Evolutionary conservation across 2,329 filamentous ascomycete species (phyloP), one percentile per base, ranked within the genome.

Genomic region (Simplicillium aogashimaense): DNA sequence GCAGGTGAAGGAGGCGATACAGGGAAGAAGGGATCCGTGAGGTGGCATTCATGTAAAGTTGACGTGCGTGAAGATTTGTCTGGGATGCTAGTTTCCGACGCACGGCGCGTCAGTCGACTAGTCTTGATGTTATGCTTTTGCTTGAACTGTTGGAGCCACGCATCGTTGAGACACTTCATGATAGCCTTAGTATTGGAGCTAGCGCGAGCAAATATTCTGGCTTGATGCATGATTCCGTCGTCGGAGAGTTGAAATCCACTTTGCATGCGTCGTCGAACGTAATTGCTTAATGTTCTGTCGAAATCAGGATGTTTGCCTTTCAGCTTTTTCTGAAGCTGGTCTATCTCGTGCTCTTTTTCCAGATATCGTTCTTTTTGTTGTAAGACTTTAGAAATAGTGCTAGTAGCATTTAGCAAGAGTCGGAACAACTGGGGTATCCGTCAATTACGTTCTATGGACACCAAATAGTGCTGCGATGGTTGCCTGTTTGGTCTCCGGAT

Each of bases 381-480:
- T 48, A 98, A 64, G 41, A 97, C 92, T 59, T 98, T 98, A 40
- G 92, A 98, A n/a, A 98, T 90, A 37, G 92, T 98, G 66, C 92
- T 98, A 45, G 2, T 29, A 15, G 36, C n/a, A 14, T 15, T 29
- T 38, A 29, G 16, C 28, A 37, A 36, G 16, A 28, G 4, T 10
- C 4, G n/a, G 9, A 8, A 4, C 7, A 29, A 4, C 11, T 9
- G 14, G 4, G 12, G 13, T 13, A 13, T 32, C 18, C 28, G 8
- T 12, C 3, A 43, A 66, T 60, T 80, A 97, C 92, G 92, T 97
- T 82, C 92, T 72, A 66, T 98, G 92, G 38, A 98, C 92, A 29
- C 89, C 90, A 64, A 98, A 98, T 58, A 88, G 80, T 43, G 82
- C 83, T 64, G 92, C 92, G 63, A 98, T 98, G 56, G 97, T 90